Base-by-base conservation (phyloP, 2,329 filamentous ascomycete species). In the Plectosphaerella sp. region DNA sequence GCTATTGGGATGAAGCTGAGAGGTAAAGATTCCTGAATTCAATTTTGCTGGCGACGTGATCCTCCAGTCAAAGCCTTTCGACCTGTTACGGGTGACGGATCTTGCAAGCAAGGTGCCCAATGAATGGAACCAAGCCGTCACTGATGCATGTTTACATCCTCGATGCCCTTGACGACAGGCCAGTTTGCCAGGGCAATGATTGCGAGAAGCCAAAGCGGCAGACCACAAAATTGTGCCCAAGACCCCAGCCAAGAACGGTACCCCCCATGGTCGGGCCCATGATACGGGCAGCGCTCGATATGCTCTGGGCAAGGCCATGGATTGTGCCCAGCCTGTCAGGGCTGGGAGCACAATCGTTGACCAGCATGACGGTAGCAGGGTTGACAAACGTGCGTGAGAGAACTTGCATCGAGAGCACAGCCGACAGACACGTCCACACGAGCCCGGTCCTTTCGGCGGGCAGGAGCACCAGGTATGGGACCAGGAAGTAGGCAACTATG, bases 241-340 rank as follows among this genome's bases (percentile, higher is more conserved):
- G 47, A 9, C 61, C 62, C 60, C 60, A 62, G 20, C 61, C 58
- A 4, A 63, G 56, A 10, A 62, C 47, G 15, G 47, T 10, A 2
- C 59, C 60, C 10, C 61, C 61, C 1, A 57, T 24, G 3, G 54
- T 58, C 3, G 61, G 61, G 0, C 62, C 62, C 39, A 64, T 41
- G 46, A 63, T 60, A 6, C 59, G 55, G 5, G 57, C 59, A 20
- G 52, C 57, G 39, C 59, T 60, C 5, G 60, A 61, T 2, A 57
- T 59, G 46, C 59, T 64, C 18, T 54, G 56, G 9, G 61, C 60
- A 24, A 63, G n/a, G 5, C 62, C 60, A 18, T 64, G 59, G 4
- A 63, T 52, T 3, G 60, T 63, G 2, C 59, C 58, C 12, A 63
- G 55, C 12, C 59, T 42, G 6, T 48, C 52, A 4, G 57, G 61